These are phyloP conservation scores for Castanea crenata DNA, from an alignment of 306 rosid genomes.

Conservation along the genomic window DNA sequence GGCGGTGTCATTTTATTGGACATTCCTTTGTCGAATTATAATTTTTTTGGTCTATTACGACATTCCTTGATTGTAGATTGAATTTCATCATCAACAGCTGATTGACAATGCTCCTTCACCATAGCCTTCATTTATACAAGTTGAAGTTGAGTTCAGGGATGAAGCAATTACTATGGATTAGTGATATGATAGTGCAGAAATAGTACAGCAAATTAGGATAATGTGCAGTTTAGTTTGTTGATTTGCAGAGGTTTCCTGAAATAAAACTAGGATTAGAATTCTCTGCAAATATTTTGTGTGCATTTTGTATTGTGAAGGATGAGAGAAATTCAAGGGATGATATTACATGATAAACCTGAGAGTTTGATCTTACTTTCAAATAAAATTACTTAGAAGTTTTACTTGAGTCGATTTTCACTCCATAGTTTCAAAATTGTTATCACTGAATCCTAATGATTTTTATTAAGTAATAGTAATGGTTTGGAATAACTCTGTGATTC, in stretches of 20 bases:
- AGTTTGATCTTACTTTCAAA: too few relatives aligned
- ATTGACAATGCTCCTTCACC: conserved; percentile 13
- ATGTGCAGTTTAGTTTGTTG: background rate
- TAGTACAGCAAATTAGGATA: background rate
- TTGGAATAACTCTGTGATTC: too few relatives aligned
- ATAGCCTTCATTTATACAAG: background rate
- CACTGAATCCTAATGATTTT: too few relatives aligned
- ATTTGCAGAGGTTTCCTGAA: background rate
- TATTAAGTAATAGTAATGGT: too few relatives aligned
- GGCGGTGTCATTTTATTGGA: conserved; percentile 25
- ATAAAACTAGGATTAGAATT: too few relatives aligned
- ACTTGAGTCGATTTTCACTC: too few relatives aligned
- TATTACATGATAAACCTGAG: too few relatives aligned
- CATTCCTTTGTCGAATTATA: background rate
- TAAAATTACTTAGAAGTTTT: too few relatives aligned
- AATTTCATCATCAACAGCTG: conserved; percentile 24
- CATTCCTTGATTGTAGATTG: conserved; percentile 41
- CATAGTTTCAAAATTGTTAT: too few relatives aligned
- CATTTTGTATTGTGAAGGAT: too few relatives aligned
- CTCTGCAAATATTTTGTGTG: too few relatives aligned
- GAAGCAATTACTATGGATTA: background rate
- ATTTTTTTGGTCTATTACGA: background rate
- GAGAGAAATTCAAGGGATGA: too few relatives aligned
- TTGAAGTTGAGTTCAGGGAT: conserved; percentile 3
- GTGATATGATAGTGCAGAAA: background rate